Evolutionary conservation across 139 green algal species (phyloP), one percentile per base, ranked within the genome.

Genomic region (Ulvella scutata): DNA sequence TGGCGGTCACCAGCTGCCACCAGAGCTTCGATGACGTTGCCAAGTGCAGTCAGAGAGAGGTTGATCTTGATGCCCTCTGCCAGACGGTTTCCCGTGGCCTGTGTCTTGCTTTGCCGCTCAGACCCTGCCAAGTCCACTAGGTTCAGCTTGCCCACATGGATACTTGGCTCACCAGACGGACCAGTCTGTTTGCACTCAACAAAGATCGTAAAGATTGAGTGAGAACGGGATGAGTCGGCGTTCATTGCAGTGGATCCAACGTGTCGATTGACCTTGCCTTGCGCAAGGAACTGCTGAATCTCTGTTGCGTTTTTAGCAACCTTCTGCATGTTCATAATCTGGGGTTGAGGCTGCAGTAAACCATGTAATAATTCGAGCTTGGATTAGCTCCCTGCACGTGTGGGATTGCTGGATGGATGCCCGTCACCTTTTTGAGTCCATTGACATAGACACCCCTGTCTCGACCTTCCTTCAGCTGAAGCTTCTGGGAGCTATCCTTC

Each of bases 121-220:
- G 83, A 93, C 60, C 94, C 94, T 6, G 94, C 94, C 51, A 98
- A 80, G 82, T 98, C 94, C 72, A 97, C 94, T 74, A 99, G 79
- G 80, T 93, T 92, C 31, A 99, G 89, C 86, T 96, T 96, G 72
- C 91, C 92, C 39, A 94, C 84, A 43, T 83, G 73, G 3, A 90
- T 79, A 60, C 81, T 51, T 33, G 43, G 78, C 31, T 76, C 36
- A 37, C 17, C 74, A 6, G 77, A 7, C 35, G 43, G 31, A 37
- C 62, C 20, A 72, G 29, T 23, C 77, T 76, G 38, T 28, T 61
- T 76, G 35, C 51, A 74, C 77, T 95, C 90, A 9, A 97, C 84
- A 37, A 86, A 93, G 80, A 97, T 90, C 43, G 80, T 90, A 79
- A 97, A 94, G 67, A 97, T 91, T 23, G 82, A 89, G 79, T 96